phyloP scores from a whole-genome alignment of 2,329 filamentous ascomycete genomes.

The Aspergillus fumigatiaffinis region DNA sequence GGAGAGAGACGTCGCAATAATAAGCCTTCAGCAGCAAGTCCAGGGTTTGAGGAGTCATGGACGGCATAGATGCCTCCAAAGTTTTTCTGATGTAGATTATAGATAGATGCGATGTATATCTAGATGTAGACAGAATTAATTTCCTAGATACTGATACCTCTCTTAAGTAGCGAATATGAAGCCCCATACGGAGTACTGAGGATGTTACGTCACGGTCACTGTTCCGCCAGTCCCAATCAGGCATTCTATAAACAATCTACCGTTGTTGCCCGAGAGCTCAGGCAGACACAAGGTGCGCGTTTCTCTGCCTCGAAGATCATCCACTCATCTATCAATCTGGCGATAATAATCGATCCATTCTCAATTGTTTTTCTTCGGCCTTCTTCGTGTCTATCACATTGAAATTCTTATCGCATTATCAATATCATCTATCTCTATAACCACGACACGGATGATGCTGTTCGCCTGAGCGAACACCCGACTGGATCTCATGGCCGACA shows the following conservation, averaged over 20 bases:
- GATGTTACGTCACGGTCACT: not conserved
- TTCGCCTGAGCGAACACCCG: slow-evolving; percentile 3
- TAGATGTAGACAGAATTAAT: too few species aligned
- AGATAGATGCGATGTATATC: not conserved
- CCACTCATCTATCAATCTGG: not conserved
- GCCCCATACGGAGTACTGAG: too few species aligned
- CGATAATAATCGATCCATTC: not conserved
- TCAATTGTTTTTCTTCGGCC: not conserved
- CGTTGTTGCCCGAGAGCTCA: slow-evolving; percentile 3
- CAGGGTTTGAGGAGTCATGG: slow-evolving; percentile 19
- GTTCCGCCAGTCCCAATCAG: not conserved
- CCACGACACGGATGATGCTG: not conserved
- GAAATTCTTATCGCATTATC: not conserved
- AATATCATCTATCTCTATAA: not conserved
- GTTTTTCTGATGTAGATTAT: not conserved
- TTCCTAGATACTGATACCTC: too few species aligned
- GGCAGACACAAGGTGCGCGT: slow-evolving; percentile 10
- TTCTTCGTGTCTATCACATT: not conserved
- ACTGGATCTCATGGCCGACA: slow-evolving; percentile 31
- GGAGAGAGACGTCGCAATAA: not conserved
- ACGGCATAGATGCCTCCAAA: not conserved
- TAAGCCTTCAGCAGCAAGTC: slow-evolving; percentile 17
- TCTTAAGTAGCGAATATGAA: too few species aligned
- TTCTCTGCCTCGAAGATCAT: not conserved
- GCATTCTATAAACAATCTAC: not conserved